Percentiles rank a stretch among this genome's conserved stretches.
Evolutionary conservation across 352 stramenopile species (phyloP).

Genomic region (Pythium rishiriense): DNA sequence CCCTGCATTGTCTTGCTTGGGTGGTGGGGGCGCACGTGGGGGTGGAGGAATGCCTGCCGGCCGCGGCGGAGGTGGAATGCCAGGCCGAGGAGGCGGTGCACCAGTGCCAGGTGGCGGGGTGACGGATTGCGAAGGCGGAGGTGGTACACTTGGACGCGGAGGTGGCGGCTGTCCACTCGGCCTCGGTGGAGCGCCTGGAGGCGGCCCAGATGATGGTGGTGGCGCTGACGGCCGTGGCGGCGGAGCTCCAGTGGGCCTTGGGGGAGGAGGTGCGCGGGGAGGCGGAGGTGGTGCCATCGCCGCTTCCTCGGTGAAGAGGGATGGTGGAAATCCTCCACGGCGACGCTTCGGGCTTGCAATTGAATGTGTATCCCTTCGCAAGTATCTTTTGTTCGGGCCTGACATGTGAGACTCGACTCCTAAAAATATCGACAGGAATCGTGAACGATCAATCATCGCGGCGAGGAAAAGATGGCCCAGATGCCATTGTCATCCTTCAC

Average conservation of each 20-base stretch:
- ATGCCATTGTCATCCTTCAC: background rate
- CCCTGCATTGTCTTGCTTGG: conserved; percentile 6
- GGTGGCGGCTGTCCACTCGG: conserved; percentile 17
- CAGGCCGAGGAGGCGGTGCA: conserved; percentile 13
- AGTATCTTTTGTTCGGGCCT: background rate
- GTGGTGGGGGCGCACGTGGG: conserved; percentile 32
- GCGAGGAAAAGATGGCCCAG: too few relatives aligned
- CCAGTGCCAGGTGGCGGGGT: background rate
- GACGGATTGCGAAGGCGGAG: conserved; percentile 20
- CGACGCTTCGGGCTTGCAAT: conserved; percentile 3
- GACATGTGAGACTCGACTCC: conserved; percentile 12
- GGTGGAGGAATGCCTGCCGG: conserved; percentile 30
- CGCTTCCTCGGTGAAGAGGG: background rate
- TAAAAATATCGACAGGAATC: too few relatives aligned
- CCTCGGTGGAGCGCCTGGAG: conserved; percentile 6
- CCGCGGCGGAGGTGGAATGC: conserved; percentile 30
- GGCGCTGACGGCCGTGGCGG: conserved; percentile 9
- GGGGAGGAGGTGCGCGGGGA: conserved; percentile 13
- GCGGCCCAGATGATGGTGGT: conserved; percentile 18
- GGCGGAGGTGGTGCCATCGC: conserved; percentile 14
- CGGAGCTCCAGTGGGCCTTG: conserved; percentile 28
- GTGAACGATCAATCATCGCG: too few relatives aligned
- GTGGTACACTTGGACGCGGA: conserved; percentile 28
- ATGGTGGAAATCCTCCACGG: background rate
- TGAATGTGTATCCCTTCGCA: background rate